These are phyloP conservation scores for Tardiomyces blankii DNA, from an alignment of 1,139 yeast genomes.

Conservation along the genomic window DNA sequence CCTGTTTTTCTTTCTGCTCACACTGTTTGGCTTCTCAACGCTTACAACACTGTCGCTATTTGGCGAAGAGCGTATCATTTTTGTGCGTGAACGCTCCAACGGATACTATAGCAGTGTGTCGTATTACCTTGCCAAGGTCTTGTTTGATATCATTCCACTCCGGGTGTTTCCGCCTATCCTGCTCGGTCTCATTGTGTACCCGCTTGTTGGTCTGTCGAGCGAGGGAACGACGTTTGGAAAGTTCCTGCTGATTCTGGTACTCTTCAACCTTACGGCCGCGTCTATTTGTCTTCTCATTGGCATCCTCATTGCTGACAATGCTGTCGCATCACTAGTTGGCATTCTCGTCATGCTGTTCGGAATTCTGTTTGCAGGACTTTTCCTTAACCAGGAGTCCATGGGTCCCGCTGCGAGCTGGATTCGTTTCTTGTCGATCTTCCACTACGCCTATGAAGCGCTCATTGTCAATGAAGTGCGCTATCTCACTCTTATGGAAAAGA, in stretches of 20 bases:
- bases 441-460: conserved; percentile 89
- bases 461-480: conserved; percentile 91
- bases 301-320: conserved; percentile 77
- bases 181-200: conserved; percentile 77
- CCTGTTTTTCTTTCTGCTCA: conserved; percentile 75
- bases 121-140: conserved; percentile 71
- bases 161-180: conserved; percentile 84
- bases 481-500: conserved; percentile 71
- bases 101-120: conserved; percentile 83
- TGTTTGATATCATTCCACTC: conserved; percentile 84
- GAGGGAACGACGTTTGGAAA: conserved; percentile 68
- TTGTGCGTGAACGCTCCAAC: conserved; percentile 86
- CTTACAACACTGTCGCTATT: conserved; percentile 76
- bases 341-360: conserved; percentile 76
- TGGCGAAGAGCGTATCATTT: conserved; percentile 77
- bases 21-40: conserved; percentile 89
- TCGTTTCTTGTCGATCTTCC: conserved; percentile 82
- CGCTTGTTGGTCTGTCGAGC: conserved; percentile 79
- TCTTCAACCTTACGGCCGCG: conserved; percentile 81
- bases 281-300: conserved; percentile 81
- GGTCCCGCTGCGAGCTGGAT: conserved; percentile 65
- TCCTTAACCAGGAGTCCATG: conserved; percentile 70
- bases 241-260: conserved; percentile 54
- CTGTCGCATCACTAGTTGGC: conserved; percentile 84
- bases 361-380: conserved; percentile 82